A percentile compares a stretch with the other conserved stretches of the same genome.
Evolutionary conservation across 179 eudicot genomes (phyloP).

Genomic region (Spinacia oleracea): DNA sequence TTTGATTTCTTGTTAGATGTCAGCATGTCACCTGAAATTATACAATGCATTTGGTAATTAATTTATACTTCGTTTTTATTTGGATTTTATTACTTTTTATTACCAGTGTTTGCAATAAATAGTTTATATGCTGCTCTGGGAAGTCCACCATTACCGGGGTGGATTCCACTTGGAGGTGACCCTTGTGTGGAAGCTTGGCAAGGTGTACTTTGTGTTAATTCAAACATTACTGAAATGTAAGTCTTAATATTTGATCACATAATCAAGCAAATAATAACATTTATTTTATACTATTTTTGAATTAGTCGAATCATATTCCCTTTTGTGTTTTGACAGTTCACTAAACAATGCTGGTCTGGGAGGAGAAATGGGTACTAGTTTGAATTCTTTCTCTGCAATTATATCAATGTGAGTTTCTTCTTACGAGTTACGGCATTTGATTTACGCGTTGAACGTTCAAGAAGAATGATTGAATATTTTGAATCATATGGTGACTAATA

Average conservation of each 20-base stretch:
- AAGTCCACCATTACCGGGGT: slow-evolving; percentile 81
- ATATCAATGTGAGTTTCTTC: slow-evolving; percentile 58
- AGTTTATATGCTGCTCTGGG: slow-evolving; percentile 80
- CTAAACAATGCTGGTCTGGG: slow-evolving; percentile 69
- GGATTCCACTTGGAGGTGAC: slow-evolving; percentile 87
- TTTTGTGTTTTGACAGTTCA: slow-evolving; percentile 43
- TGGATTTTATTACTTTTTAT: slow-evolving; percentile 6
- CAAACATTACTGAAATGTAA: slow-evolving; percentile 72
- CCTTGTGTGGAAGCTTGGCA: slow-evolving; percentile 91
- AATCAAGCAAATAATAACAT: not conserved
- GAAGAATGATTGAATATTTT: not conserved
- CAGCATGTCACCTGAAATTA: not conserved
- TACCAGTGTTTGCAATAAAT: slow-evolving; percentile 84
- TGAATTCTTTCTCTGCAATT: slow-evolving; percentile 71
- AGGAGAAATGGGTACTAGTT: slow-evolving; percentile 77
- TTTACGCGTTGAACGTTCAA: not conserved
- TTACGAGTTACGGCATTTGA: not conserved
- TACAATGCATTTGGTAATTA: not conserved
- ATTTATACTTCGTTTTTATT: not conserved
- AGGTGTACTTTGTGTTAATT: slow-evolving; percentile 77
- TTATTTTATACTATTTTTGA: not conserved
- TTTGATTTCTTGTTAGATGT: not conserved
- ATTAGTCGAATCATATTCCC: slow-evolving; percentile 6
- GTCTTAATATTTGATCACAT: slow-evolving; percentile 3
- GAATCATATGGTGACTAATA: slow-evolving; percentile 19